A percentile compares a stretch with the other conserved stretches of the same genome.
Conservation (phyloP, 495 filamentous ascomycete genomes). For the Neurospora sp. region DNA sequence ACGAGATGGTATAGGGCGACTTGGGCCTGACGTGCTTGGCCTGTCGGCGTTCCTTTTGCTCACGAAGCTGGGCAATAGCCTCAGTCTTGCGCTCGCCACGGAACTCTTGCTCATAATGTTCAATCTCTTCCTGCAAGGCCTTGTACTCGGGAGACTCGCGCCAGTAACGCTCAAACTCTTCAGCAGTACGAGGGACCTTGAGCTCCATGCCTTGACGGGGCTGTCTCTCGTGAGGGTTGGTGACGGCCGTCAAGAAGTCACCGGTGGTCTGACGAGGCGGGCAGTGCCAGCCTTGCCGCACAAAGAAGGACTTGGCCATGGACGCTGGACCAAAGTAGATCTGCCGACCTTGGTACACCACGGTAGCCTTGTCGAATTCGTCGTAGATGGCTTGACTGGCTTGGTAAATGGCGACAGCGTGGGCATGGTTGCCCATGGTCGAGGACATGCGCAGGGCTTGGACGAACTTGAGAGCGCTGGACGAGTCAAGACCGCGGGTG, state of each 20-base stretch:
- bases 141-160: constrained; percentile 35
- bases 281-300: constrained; percentile 51
- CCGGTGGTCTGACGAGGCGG: constrained; percentile 60
- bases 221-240: constrained; percentile 58
- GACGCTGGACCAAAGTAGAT: constrained; percentile 53
- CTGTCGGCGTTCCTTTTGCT: constrained; percentile 21
- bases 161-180: constrained; percentile 49
- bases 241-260: constrained; percentile 68
- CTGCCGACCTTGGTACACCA: constrained; percentile 54
- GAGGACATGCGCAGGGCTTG: constrained; percentile 35
- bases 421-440: constrained; percentile 31
- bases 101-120: constrained; percentile 45
- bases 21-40: constrained; percentile 31
- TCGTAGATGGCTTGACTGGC: constrained; percentile 61
- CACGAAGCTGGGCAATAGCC: constrained; percentile 11
- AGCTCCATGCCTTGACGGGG: constrained; percentile 55
- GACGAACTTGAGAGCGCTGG: constrained; percentile 39
- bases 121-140: constrained; percentile 51
- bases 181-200: constrained; percentile 49
- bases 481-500: constrained; percentile 44
- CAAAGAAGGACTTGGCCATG: constrained; percentile 48
- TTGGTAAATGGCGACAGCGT: constrained; percentile 59
- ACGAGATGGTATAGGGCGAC: constrained; percentile 43
- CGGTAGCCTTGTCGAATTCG: constrained; percentile 50
- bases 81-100: constrained; percentile 32